Evolutionary conservation across 768 basidiomycete species (phyloP).

Genomic region (Calvatia gigantea): DNA sequence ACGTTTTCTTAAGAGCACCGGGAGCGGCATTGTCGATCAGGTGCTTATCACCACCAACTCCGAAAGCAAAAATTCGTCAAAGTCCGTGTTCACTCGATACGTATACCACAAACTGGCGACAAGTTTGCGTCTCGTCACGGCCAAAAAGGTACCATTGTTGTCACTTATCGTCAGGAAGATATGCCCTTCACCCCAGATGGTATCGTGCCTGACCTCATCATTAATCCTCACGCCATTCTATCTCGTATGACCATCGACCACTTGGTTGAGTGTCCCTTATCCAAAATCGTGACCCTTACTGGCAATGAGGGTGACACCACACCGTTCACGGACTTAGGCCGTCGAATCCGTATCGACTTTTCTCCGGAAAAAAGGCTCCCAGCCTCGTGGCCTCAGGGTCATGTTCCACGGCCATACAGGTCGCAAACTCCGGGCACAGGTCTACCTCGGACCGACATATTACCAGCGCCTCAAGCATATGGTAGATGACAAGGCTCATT

Average conservation of each 20-base stretch:
- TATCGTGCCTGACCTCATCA: conserved; percentile 94
- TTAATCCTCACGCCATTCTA: conserved; percentile 99
- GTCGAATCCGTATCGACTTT: conserved; percentile 97
- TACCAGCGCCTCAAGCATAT: conserved; percentile 99
- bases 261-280: conserved; percentile 95
- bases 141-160: conserved; percentile 99
- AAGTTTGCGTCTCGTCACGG: conserved; percentile 99
- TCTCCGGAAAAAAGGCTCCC: conserved; percentile 87
- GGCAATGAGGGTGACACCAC: conserved; percentile 99
- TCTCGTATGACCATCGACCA: conserved; percentile 99
- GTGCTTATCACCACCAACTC: conserved; percentile 95
- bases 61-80: conserved; percentile 97
- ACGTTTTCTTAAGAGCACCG: conserved; percentile 96
- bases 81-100: conserved; percentile 91
- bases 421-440: conserved; percentile 95
- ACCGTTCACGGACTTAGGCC: conserved; percentile 95
- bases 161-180: conserved; percentile 99
- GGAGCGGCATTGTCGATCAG: conserved; percentile 96
- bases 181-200: conserved; percentile 99
- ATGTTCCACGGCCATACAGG: conserved; percentile 99
- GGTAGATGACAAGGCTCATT: no score
- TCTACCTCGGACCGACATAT: conserved; percentile 98
- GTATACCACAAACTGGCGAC: conserved; percentile 97
- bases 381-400: conserved; percentile 93
- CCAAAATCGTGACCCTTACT: conserved; percentile 93